Base-by-base conservation (phyloP, 345 rosid genomes). In the Pseudoturritis turrita region DNA sequence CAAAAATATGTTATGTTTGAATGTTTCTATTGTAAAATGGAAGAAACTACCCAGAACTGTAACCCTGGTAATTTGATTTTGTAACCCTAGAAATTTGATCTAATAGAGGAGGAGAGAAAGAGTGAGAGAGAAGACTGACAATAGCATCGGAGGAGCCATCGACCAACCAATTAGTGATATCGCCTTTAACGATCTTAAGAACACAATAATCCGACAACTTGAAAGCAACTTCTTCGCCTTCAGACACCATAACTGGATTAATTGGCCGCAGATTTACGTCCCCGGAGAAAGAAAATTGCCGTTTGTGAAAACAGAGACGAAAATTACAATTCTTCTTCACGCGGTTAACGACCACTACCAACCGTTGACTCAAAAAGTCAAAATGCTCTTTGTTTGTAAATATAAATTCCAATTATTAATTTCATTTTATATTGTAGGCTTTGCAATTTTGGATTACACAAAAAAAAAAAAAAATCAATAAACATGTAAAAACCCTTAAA, bases 101-200 rank as follows among this genome's bases (percentile, higher is more conserved):
- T 29, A 46, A 17, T 10, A 2, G n/a, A 55, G 14, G 15, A 13
- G 5, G 8, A 63, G 9, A 66, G 17, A 21, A 60, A 51, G 72
- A 62, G 59, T 60, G 11, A 51, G 72, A 62, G 57, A 71, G 10
- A 41, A 43, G 60, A 73, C 78, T 66, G 26, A 90, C 96, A 69
- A 93, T 89, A 56, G 96, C 94, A 70, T 93, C 97, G 74, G 91
- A 83, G 22, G 91, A 82, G 71, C 88, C 89, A 78, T 91, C 91
- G 13, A 83, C 59, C 54, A 77, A 93, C 98, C 97, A 90, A 77
- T 57, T 53, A 60, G 94, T 89, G 83, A 94, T 87, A 43, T 91
- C 95, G 4, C 98, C 97, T 62, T 86, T 77, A 43, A 73, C 75
- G 75, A 94, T 87, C 73, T 83, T 80, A 60, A 94, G 89, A 37